A percentile compares a stretch with the other conserved stretches of the same genome.
These are phyloP conservation scores for Lasiodiplodia theobromae DNA, from an alignment of 2,329 filamentous ascomycete species.

Conservation along the genomic window DNA sequence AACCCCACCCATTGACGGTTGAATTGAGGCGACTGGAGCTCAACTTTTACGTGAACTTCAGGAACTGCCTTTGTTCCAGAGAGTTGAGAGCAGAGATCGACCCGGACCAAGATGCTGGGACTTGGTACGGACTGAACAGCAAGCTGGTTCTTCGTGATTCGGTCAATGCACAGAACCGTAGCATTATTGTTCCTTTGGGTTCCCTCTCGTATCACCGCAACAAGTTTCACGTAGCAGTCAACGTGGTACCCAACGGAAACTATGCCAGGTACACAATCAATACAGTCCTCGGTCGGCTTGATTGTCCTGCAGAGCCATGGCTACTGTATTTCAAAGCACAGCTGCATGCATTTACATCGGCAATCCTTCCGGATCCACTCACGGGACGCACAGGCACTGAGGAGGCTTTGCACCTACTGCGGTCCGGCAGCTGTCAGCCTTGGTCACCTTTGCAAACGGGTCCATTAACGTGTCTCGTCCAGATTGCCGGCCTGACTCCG, in stretches of 20 bases:
- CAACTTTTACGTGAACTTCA: conserved; percentile 58
- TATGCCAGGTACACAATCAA: conserved; percentile 64
- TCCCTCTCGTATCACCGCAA: conserved; percentile 37
- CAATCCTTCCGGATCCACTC: conserved; percentile 62
- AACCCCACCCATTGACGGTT: conserved; percentile 45
- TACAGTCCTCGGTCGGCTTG: conserved; percentile 60
- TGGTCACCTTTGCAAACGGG: conserved; percentile 35
- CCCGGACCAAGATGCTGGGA: conserved; percentile 63
- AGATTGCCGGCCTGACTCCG: conserved; percentile 48
- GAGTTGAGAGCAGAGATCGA: conserved; percentile 60
- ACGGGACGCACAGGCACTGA: conserved; percentile 68
- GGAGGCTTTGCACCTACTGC: conserved; percentile 61
- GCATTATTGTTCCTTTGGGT: conserved; percentile 63
- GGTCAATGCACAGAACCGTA: conserved; percentile 51
- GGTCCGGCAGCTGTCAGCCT: conserved; percentile 57
- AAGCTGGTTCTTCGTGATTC: conserved; percentile 64
- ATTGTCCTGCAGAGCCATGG: conserved; percentile 63
- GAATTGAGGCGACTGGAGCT: conserved; percentile 63
- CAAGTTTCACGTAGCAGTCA: conserved; percentile 55
- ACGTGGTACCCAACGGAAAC: conserved; percentile 41
- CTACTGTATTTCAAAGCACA: conserved; percentile 65
- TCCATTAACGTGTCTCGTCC: conserved; percentile 31
- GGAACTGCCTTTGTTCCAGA: conserved; percentile 53
- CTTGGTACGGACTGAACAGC: conserved; percentile 65
- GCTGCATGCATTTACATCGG: conserved; percentile 68